phyloP scores from a whole-genome alignment of 2,329 filamentous ascomycete species.

The Emergomyces pasteurianus region DNA sequence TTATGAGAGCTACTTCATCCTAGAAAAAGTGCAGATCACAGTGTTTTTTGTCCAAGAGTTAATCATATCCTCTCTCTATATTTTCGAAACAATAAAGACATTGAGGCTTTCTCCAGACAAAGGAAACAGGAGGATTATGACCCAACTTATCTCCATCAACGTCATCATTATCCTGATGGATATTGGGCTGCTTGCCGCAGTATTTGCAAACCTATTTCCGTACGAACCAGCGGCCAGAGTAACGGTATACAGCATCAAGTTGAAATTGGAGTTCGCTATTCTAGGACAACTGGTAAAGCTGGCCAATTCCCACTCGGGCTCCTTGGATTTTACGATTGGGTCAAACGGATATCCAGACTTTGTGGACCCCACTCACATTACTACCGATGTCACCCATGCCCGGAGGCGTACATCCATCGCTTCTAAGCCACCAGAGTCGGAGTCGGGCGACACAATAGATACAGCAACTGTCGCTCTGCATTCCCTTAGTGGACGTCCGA shows the following conservation, averaged over 20 bases:
- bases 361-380: conserved; percentile 33
- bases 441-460: background rate
- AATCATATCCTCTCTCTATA: conserved; percentile 38
- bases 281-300: conserved; percentile 34
- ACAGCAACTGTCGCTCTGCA: background rate
- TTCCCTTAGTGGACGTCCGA: background rate
- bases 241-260: conserved; percentile 37
- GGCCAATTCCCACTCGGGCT: conserved; percentile 28
- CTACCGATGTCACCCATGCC: conserved; percentile 31
- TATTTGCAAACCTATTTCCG: conserved; percentile 34
- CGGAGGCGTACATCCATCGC: conserved; percentile 4
- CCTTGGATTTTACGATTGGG: conserved; percentile 21
- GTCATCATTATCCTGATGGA: conserved; percentile 37
- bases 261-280: conserved; percentile 40
- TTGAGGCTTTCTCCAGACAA: conserved; percentile 34
- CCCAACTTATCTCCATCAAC: conserved; percentile 39
- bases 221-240: conserved; percentile 38
- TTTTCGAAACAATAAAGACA: conserved; percentile 42
- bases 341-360: conserved; percentile 32
- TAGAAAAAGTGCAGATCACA: conserved; percentile 39
- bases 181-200: conserved; percentile 30
- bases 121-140: conserved; percentile 35
- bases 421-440: conserved; percentile 8
- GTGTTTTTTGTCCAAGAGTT: conserved; percentile 40
- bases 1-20: conserved; percentile 20